Evolutionary conservation across 1,139 yeast species (phyloP).

Genomic region (Geotrichum cucujoidarum): DNA sequence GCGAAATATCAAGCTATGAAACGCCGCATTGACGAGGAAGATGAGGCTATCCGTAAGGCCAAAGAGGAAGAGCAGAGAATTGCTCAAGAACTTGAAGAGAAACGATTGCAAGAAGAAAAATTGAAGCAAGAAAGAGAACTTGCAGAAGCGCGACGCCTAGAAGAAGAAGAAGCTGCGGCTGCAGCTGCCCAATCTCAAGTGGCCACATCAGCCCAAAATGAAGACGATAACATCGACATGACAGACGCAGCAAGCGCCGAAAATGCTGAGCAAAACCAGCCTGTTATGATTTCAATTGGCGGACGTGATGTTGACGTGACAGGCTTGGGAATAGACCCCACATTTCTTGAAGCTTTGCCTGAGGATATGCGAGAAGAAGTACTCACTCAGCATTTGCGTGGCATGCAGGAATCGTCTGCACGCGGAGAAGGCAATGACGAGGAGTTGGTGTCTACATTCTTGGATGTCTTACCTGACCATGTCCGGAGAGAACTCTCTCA

Average conservation of each 20-base stretch:
- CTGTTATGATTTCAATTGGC: conserved; percentile 62
- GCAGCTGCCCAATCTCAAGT: conserved; percentile 16
- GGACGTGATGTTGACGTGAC: conserved; percentile 79
- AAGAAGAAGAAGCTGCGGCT: conserved; percentile 35
- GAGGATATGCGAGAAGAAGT: conserved; percentile 94
- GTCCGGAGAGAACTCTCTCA: conserved; percentile 69
- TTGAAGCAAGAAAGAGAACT: conserved; percentile 25
- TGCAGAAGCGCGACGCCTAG: conserved; percentile 28
- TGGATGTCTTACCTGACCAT: conserved; percentile 73
- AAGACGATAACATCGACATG: conserved; percentile 21
- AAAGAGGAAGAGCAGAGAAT: conserved; percentile 34
- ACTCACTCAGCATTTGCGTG: conserved; percentile 77
- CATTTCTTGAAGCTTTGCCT: conserved; percentile 83
- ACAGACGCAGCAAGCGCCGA: conserved; percentile 18
- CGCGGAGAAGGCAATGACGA: conserved; percentile 45
- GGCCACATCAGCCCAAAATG: conserved; percentile 19
- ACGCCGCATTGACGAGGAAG: conserved; percentile 14
- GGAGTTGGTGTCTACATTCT: conserved; percentile 76
- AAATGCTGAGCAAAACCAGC: conserved; percentile 5
- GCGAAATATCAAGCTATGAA: conserved; percentile 32
- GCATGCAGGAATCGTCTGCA: conserved; percentile 37
- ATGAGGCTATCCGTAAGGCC: conserved; percentile 19
- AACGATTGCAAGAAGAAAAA: conserved; percentile 22
- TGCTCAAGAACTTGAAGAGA: conserved; percentile 30
- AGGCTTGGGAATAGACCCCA: conserved; percentile 89